A percentile compares a stretch with the other conserved stretches of the same genome.
phyloP scores from a whole-genome alignment of 768 basidiomycete genomes.

The Naganishia antarctica region DNA sequence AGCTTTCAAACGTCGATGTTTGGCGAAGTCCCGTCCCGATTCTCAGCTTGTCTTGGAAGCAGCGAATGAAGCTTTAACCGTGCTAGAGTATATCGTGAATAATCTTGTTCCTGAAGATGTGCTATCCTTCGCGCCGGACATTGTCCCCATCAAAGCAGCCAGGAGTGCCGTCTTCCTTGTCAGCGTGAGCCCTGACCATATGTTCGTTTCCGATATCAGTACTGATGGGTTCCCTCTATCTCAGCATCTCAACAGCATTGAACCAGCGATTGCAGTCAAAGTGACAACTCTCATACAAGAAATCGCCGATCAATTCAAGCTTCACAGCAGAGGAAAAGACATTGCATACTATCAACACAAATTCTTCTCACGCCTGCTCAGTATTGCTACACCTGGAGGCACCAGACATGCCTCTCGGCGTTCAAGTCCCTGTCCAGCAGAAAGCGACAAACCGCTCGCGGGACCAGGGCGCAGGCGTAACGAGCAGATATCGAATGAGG shows the following conservation, averaged over 20 bases:
- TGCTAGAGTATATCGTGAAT: constrained; percentile 28
- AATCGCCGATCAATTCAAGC: constrained; percentile 14
- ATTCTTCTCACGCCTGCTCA: constrained; percentile 26
- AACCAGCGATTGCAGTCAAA: constrained; percentile 11
- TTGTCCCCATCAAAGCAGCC: constrained; percentile 26
- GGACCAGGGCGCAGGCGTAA: neutral
- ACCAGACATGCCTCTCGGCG: constrained; percentile 20
- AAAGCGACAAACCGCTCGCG: neutral
- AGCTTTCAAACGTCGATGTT: constrained; percentile 23
- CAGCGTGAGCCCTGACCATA: constrained; percentile 13
- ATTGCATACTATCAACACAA: constrained; percentile 26
- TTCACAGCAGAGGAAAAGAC: constrained; percentile 17
- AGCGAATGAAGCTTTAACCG: constrained; percentile 17
- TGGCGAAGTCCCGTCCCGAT: neutral
- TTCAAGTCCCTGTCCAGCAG: neutral
- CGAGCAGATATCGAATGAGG: neutral
- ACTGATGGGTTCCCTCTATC: neutral
- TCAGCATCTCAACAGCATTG: constrained; percentile 16
- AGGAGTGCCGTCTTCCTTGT: constrained; percentile 26
- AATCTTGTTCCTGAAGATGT: constrained; percentile 28
- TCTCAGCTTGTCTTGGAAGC: constrained; percentile 12
- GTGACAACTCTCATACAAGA: constrained; percentile 9
- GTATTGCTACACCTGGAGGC: constrained; percentile 20
- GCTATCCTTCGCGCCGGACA: constrained; percentile 25
- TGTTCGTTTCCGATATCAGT: no score